Evolutionary conservation across 352 stramenopile species (phyloP), one percentile per base, ranked within the genome.

Genomic region (Aphanomyces astaci): DNA sequence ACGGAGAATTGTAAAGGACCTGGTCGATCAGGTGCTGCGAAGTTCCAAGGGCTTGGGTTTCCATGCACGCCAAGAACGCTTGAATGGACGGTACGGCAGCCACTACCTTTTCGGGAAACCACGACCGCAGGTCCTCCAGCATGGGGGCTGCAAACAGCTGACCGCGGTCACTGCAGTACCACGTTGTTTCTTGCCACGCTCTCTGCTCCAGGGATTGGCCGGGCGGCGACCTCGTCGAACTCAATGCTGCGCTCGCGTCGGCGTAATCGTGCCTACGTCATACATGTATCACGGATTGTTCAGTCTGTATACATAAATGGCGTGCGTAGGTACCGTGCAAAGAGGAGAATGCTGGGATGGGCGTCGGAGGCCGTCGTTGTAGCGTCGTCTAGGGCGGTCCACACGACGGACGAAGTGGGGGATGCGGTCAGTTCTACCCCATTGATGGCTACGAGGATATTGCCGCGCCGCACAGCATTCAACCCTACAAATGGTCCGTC

Each of bases 401-500:
- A 43, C 7, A 43, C 15, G 36, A 15, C 15, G 36, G 36, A 43
- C 46, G 25, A 54, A 54, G 27, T 27, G 46, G 3, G 25, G 5
- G 2, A 22, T 54, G 19, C 27, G 25, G 19, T n/a, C 10, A 63
- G 7, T 10, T 63, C 54, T 4, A 25, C 17, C 9, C 19, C 54
- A 32, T 63, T 63, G 30, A 63, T 24, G 7, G 54, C 54, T 9
- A 63, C 54, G 24, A 63, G 31, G 17, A 22, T 7, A 24, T 63
- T 49, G 31, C 54, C 54, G 24, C 17, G 15, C 15, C n/a, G 30
- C 25, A 63, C 54, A 24, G 31, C 54, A n/a, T 63, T 45, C 9
- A 63, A 31, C 13, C 40, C 54, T 43, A 15, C 36, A 43, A 43
- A 43, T 43, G 36, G 36, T 15, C 36, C 36, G 36, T 43, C 36